Percentiles rank a stretch among this genome's conserved stretches.
phyloP scores from a whole-genome alignment of 169 alveolate genomes.

The Plasmodium knowlesi region DNA sequence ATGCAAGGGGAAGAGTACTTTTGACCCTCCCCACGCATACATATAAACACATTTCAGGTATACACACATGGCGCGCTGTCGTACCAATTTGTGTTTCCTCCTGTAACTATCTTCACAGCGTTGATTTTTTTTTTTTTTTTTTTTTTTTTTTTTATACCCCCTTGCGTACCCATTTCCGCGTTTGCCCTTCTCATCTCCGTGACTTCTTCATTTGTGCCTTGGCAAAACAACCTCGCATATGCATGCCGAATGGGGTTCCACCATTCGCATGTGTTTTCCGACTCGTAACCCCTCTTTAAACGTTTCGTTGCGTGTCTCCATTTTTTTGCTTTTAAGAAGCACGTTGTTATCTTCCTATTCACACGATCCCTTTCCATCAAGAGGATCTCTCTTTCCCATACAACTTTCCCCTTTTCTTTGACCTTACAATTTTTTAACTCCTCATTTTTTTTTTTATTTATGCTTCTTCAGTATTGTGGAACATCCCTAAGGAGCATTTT shows the following conservation, averaged over 20 bases:
- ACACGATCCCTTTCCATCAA: not conserved
- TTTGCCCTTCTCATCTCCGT: not conserved
- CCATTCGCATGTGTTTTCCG: not conserved
- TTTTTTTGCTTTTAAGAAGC: not conserved
- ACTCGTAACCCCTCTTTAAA: not conserved
- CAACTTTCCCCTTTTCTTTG: not conserved
- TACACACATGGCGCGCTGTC: not conserved
- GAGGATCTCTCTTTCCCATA: not conserved
- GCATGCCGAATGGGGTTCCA: not conserved
- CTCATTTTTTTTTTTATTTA: not conserved
- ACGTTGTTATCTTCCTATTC: not conserved
- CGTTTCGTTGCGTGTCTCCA: not conserved
- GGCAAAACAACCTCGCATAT: not conserved
- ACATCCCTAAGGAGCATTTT: not conserved
- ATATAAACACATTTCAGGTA: not conserved
- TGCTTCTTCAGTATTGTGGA: not conserved
- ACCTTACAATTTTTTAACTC: not conserved
- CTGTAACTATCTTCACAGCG: not conserved
- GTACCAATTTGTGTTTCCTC: not conserved
- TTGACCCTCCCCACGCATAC: not conserved
- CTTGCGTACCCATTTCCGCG: not conserved
- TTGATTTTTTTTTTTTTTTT: not conserved
- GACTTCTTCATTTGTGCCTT: not conserved
- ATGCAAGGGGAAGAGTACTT: not conserved
- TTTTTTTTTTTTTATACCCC: not conserved